Percentiles rank a stretch among this genome's conserved stretches.
Conservation (phyloP, 2,329 filamentous ascomycete species). For the Coniochaeta ligniaria region DNA sequence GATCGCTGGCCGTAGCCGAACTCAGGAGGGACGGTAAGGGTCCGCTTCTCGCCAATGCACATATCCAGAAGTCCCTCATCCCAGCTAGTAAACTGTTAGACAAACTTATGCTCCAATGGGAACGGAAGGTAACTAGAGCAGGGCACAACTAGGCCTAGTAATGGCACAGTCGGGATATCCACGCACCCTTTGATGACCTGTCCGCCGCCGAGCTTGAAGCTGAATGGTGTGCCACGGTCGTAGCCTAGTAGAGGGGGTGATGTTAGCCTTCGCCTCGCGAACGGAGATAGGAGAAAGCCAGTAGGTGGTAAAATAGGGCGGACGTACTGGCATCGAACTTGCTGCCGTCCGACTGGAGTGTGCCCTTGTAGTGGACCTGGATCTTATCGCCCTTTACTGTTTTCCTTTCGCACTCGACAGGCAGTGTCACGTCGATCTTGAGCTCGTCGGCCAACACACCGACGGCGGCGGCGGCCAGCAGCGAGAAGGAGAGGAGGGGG, state of each 20-base stretch:
- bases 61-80: conserved; percentile 85
- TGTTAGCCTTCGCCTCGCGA: conserved; percentile 19
- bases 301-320: background rate
- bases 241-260: conserved; percentile 49
- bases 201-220: conserved; percentile 71
- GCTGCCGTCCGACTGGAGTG: conserved; percentile 62
- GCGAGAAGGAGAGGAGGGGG: conserved; percentile 38
- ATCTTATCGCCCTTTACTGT: conserved; percentile 70
- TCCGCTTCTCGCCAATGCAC: conserved; percentile 91
- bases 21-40: conserved; percentile 81
- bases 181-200: conserved; percentile 83
- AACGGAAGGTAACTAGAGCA: background rate
- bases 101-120: background rate
- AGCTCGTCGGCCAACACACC: conserved; percentile 53
- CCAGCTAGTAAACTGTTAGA: conserved; percentile 51
- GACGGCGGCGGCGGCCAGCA: conserved; percentile 43
- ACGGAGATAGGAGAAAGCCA: background rate
- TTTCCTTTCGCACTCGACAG: conserved; percentile 74
- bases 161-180: background rate
- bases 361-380: conserved; percentile 83
- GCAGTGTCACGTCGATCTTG: conserved; percentile 68
- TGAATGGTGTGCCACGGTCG: conserved; percentile 67
- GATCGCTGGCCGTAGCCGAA: conserved; percentile 71
- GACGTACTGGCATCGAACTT: conserved; percentile 72
- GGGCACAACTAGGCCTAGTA: background rate